A percentile compares a stretch with the other conserved stretches of the same genome.
phyloP scores from a whole-genome alignment of 495 filamentous ascomycete species.

The Neurospora tetrasperma region DNA sequence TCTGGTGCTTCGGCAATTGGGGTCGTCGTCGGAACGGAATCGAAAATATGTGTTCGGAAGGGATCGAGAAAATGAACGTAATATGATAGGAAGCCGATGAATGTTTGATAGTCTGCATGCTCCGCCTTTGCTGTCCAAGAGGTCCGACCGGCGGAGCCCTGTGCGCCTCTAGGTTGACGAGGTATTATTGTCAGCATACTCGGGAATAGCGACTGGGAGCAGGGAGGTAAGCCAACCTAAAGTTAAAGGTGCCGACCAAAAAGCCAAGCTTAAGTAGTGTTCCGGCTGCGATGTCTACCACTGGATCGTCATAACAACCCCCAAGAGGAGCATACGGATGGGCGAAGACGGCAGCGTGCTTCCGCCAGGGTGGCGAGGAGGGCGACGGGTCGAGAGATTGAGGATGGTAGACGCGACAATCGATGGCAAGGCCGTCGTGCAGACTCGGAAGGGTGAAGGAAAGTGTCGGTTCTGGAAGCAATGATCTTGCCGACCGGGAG shows the following conservation, averaged over 20 bases:
- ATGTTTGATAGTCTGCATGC: constrained; percentile 66
- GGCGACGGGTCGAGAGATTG: constrained; percentile 21
- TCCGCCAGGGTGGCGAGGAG: constrained; percentile 27
- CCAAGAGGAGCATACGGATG: constrained; percentile 88
- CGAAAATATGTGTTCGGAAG: not conserved
- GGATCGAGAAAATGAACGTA: constrained; percentile 48
- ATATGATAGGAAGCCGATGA: constrained; percentile 65
- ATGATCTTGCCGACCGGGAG: not conserved
- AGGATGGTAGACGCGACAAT: constrained; percentile 76
- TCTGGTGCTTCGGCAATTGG: not conserved
- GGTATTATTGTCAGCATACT: not conserved
- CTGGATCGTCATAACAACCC: constrained; percentile 71
- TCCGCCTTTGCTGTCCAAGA: constrained; percentile 81
- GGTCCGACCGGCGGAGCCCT: constrained; percentile 62
- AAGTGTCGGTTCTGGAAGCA: constrained; percentile 48
- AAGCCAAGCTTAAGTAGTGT: constrained; percentile 59
- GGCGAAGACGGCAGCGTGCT: constrained; percentile 66
- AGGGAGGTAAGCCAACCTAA: constrained; percentile 47
- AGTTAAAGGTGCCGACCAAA: constrained; percentile 85
- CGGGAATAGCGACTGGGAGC: not conserved
- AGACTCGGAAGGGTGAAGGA: constrained; percentile 76
- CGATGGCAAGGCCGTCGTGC: constrained; percentile 60
- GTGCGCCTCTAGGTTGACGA: constrained; percentile 56
- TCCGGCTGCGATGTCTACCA: constrained; percentile 53
- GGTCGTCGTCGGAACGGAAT: not conserved